phyloP scores from a whole-genome alignment of 345 rosid genomes.

The Cardamine chenopodiifolia region DNA sequence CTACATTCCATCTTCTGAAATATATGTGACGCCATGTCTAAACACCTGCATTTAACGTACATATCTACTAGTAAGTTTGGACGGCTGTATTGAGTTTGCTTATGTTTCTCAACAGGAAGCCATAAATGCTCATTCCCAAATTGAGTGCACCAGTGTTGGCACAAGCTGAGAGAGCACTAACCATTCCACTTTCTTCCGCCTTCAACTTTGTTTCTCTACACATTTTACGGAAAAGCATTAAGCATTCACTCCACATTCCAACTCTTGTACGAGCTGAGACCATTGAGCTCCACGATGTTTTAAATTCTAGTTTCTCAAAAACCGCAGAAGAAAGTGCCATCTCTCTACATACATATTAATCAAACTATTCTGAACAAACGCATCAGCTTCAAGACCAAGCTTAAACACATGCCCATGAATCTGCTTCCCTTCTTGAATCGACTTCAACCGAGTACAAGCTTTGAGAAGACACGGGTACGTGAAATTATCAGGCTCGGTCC shows the following conservation, averaged over 20 bases:
- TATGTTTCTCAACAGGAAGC: conserved; percentile 50
- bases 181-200: conserved; percentile 53
- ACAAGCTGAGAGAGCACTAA: conserved; percentile 50
- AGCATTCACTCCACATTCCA: conserved; percentile 42
- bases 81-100: conserved; percentile 49
- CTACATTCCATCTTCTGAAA: conserved; percentile 44
- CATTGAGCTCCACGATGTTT: conserved; percentile 49
- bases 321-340: conserved; percentile 32
- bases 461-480: conserved; percentile 46
- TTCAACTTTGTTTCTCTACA: conserved; percentile 31
- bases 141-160: conserved; percentile 48
- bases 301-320: conserved; percentile 34
- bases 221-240: conserved; percentile 36
- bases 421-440: conserved; percentile 38
- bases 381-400: conserved; percentile 40
- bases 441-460: conserved; percentile 41
- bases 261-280: conserved; percentile 31
- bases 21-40: conserved; percentile 45
- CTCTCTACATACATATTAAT: conserved; percentile 44
- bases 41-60: conserved; percentile 54
- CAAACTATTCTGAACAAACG: conserved; percentile 43
- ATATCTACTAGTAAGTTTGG: conserved; percentile 53
- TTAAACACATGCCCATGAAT: conserved; percentile 46
- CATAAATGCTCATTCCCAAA: conserved; percentile 50
- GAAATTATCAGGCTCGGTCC: conserved; percentile 40